These are phyloP conservation scores for Berberis vulgaris DNA, from an alignment of 164 flowering plant species.

Conservation along the genomic window DNA sequence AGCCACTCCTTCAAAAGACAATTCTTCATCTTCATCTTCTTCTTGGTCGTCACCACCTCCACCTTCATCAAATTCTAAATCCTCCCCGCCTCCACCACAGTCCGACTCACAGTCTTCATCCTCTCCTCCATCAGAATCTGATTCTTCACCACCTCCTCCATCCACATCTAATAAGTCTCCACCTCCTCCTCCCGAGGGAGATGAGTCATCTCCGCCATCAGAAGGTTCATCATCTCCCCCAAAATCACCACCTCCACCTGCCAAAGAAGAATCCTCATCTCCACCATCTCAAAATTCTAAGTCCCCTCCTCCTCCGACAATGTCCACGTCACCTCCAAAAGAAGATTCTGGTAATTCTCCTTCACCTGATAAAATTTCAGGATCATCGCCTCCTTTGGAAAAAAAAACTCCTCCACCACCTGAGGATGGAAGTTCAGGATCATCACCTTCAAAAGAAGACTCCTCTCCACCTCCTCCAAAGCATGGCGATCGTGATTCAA, in stretches of 20 bases:
- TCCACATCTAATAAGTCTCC: slow-evolving; percentile 7
- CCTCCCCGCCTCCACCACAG: slow-evolving; percentile 9
- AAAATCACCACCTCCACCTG: neutral
- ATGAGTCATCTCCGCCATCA: neutral
- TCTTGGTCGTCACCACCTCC: slow-evolving; percentile 2
- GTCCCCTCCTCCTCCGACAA: slow-evolving; percentile 6
- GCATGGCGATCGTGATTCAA: neutral
- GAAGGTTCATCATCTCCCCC: neutral
- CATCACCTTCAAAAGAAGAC: slow-evolving; percentile 5
- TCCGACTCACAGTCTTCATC: slow-evolving; percentile 3
- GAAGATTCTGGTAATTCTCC: slow-evolving; percentile 3
- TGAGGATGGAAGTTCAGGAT: neutral
- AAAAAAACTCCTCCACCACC: slow-evolving; percentile 8
- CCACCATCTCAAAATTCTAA: slow-evolving; percentile 9
- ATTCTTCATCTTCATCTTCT: neutral
- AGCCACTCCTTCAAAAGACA: neutral
- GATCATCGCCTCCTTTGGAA: slow-evolving; percentile 13
- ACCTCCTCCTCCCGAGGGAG: neutral
- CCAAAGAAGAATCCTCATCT: slow-evolving; percentile 1
- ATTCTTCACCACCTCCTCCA: slow-evolving; percentile 4
- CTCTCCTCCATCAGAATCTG: neutral
- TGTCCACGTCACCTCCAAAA: slow-evolving; percentile 10
- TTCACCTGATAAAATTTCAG: slow-evolving; percentile 5
- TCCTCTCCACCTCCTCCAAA: slow-evolving; percentile 6
- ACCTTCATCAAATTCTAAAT: neutral